phyloP scores from a whole-genome alignment of 1,139 yeast genomes.

The Yamadazyma atlantica region DNA sequence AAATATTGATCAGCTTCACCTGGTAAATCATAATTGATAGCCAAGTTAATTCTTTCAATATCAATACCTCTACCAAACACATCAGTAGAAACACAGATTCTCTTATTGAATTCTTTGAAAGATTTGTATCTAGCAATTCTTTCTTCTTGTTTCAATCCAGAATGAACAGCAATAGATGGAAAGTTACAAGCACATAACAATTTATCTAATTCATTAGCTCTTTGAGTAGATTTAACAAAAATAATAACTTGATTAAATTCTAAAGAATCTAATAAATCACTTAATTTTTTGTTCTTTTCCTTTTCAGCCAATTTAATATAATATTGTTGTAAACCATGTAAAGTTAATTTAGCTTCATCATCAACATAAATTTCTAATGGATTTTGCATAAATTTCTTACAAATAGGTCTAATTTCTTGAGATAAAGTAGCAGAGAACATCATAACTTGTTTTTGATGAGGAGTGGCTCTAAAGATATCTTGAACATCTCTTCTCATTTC shows the following conservation, averaged over 20 bases:
- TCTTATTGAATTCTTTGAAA: constrained; percentile 96
- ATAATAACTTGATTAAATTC: constrained; percentile 98
- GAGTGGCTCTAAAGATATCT: constrained; percentile 96
- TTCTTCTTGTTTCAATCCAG: constrained; percentile 95
- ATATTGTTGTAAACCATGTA: constrained; percentile 98
- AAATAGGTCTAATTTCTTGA: constrained; percentile 92
- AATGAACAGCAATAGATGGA: constrained; percentile 97
- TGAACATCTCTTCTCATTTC: constrained; percentile 99
- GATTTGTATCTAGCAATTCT: constrained; percentile 96
- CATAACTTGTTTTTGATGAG: constrained; percentile 98
- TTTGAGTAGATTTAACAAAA: constrained; percentile 86
- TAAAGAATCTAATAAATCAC: constrained; percentile 88
- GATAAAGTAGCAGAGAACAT: constrained; percentile 98
- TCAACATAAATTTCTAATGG: constrained; percentile 97
- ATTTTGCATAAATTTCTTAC: constrained; percentile 97
- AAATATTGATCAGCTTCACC: constrained; percentile 95
- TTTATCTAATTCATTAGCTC: constrained; percentile 91
- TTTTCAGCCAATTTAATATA: constrained; percentile 85
- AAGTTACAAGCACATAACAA: constrained; percentile 89
- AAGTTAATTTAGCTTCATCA: constrained; percentile 94
- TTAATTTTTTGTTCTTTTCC: constrained; percentile 91
- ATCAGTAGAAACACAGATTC: constrained; percentile 98
- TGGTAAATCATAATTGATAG: constrained; percentile 93
- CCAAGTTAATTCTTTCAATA: constrained; percentile 96
- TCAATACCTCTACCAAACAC: constrained; percentile 99